Conservation (phyloP, 2,329 filamentous ascomycete genomes). For the Alternaria novae-zelandiae region DNA sequence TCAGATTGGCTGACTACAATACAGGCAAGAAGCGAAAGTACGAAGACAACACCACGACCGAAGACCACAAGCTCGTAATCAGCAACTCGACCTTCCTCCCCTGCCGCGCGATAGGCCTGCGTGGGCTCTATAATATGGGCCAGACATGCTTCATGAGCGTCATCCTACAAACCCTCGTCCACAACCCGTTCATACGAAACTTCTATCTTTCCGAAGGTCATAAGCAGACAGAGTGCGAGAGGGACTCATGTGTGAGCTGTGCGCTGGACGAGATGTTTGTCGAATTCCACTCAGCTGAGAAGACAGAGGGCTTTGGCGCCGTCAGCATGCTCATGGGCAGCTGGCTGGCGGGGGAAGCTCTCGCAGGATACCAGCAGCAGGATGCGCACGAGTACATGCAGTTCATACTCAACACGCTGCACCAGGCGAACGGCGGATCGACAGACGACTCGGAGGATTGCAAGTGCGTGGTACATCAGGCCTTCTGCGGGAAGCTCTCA, state of each 20-base stretch:
- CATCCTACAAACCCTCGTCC: slow-evolving; percentile 88
- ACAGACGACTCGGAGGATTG: slow-evolving; percentile 59
- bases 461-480: slow-evolving; percentile 90
- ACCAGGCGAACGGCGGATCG: slow-evolving; percentile 73
- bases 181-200: slow-evolving; percentile 89
- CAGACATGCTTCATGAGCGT: slow-evolving; percentile 99
- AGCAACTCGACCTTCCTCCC: slow-evolving; percentile 79
- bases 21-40: slow-evolving; percentile 74
- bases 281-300: slow-evolving; percentile 72
- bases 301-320: slow-evolving; percentile 87
- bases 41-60: slow-evolving; percentile 67
- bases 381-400: slow-evolving; percentile 98
- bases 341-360: slow-evolving; percentile 76
- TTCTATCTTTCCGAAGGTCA: slow-evolving; percentile 94
- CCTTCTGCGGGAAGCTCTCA: slow-evolving; percentile 90
- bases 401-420: slow-evolving; percentile 89
- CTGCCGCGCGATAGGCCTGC: slow-evolving; percentile 84
- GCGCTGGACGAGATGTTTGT: slow-evolving; percentile 68
- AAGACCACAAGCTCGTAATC: slow-evolving; percentile 78
- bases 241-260: slow-evolving; percentile 64
- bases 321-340: slow-evolving; percentile 87
- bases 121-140: slow-evolving; percentile 96
- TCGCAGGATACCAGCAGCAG: slow-evolving; percentile 90
- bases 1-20: slow-evolving; percentile 30
- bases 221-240: slow-evolving; percentile 73